Evolutionary conservation across 345 rosid species (phyloP).

Genomic region (Gossypium raimondii): DNA sequence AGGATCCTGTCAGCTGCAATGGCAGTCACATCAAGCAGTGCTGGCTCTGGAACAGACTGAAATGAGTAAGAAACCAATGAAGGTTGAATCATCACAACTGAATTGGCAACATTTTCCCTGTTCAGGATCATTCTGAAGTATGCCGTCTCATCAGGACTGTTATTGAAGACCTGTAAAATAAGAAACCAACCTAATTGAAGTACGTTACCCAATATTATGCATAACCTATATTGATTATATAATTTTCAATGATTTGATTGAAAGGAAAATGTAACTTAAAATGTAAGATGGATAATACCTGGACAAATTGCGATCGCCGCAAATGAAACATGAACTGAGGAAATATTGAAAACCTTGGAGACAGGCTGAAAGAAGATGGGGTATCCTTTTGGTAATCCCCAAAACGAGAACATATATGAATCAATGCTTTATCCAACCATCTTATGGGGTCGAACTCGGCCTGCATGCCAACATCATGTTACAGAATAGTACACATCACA

Average conservation of each 20-base stretch:
- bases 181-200: constrained; percentile 16
- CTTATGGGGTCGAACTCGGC: constrained; percentile 88
- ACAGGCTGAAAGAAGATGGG: constrained; percentile 74
- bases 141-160: constrained; percentile 98
- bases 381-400: constrained; percentile 85
- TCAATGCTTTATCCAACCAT: constrained; percentile 88
- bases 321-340: constrained; percentile 88
- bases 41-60: constrained; percentile 80
- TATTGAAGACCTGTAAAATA: constrained; percentile 77
- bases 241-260: background rate
- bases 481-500: constrained; percentile 12
- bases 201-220: constrained; percentile 1
- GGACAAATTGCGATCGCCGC: constrained; percentile 97
- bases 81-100: constrained; percentile 96
- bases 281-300: constrained; percentile 40
- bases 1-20: constrained; percentile 86
- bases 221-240: background rate
- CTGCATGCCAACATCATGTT: constrained; percentile 37
- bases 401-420: constrained; percentile 74
- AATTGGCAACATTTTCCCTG: constrained; percentile 85
- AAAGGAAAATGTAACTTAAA: constrained; percentile 1
- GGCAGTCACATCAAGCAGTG: constrained; percentile 80
- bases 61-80: constrained; percentile 90
- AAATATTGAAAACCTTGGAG: constrained; percentile 75
- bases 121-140: constrained; percentile 85